Percentiles rank a stretch among this genome's conserved stretches.
Conservation (phyloP, 306 rosid genomes). For the Echinosophora koreensis region DNA sequence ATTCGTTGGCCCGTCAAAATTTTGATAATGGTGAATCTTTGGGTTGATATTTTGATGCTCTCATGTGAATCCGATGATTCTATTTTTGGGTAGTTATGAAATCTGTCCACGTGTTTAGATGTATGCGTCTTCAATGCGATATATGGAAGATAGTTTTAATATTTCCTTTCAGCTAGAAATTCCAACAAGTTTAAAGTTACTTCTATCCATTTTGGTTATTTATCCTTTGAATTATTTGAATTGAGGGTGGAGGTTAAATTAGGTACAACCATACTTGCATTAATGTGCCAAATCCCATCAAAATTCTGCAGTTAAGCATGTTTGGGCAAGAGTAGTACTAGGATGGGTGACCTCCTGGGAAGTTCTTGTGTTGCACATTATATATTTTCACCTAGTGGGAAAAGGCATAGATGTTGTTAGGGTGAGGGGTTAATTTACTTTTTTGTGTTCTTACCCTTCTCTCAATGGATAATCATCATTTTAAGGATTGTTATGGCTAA, state of each 20-base stretch:
- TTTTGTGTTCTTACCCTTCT: background rate
- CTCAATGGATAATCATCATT: constrained; percentile 20
- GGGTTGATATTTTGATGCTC: constrained; percentile 19
- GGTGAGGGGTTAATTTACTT: background rate
- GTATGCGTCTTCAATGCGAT: background rate
- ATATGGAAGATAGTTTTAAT: constrained; percentile 18
- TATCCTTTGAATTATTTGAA: constrained; percentile 1
- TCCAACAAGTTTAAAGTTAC: constrained; percentile 21
- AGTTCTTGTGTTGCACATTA: background rate
- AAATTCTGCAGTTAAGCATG: background rate
- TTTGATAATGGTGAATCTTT: constrained; percentile 20
- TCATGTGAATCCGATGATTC: constrained; percentile 26
- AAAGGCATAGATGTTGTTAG: background rate
- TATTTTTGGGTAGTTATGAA: constrained; percentile 8
- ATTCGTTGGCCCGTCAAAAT: background rate
- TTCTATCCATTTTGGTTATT: constrained; percentile 10
- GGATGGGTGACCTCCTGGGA: background rate
- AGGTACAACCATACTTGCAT: background rate
- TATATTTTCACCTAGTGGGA: background rate
- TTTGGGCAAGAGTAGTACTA: background rate
- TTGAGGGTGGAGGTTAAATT: background rate
- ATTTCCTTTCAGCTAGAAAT: constrained; percentile 25
- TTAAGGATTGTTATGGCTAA: constrained; percentile 23
- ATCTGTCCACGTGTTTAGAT: constrained; percentile 28
- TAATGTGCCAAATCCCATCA: background rate